Percentiles rank a stretch among this genome's conserved stretches.
phyloP scores from a whole-genome alignment of 352 stramenopile genomes.

The Phytophthora nicotianae region DNA sequence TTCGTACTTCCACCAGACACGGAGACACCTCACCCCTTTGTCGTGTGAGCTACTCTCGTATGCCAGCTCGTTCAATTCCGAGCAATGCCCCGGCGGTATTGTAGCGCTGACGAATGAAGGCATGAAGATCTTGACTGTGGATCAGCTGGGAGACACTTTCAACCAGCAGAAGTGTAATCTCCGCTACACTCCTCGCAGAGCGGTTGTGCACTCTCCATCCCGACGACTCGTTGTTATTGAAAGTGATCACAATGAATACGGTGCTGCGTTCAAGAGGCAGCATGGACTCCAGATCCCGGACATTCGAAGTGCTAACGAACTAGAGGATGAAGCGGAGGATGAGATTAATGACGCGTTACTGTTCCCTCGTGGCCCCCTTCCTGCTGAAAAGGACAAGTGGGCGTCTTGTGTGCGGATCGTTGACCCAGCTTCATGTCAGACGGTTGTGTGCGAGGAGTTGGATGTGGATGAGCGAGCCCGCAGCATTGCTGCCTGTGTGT shows the following conservation, averaged over 20 bases:
- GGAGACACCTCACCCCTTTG: slow-evolving; percentile 93
- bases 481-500: slow-evolving; percentile 93
- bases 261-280: slow-evolving; percentile 90
- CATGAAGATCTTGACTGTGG: slow-evolving; percentile 97
- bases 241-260: slow-evolving; percentile 97
- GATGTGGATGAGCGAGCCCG: slow-evolving; percentile 94
- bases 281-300: slow-evolving; percentile 70
- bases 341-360: slow-evolving; percentile 79
- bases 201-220: slow-evolving; percentile 89
- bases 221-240: slow-evolving; percentile 96
- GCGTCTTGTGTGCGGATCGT: slow-evolving; percentile 98
- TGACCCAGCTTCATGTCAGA: slow-evolving; percentile 92
- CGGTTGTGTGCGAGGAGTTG: slow-evolving; percentile 92
- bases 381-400: slow-evolving; percentile 88
- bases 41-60: slow-evolving; percentile 96
- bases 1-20: slow-evolving; percentile 92
- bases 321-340: slow-evolving; percentile 89
- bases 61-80: slow-evolving; percentile 95
- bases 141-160: slow-evolving; percentile 96
- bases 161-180: slow-evolving; percentile 96
- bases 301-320: slow-evolving; percentile 40
- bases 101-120: slow-evolving; percentile 95
- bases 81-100: slow-evolving; percentile 96
- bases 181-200: slow-evolving; percentile 97
- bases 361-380: slow-evolving; percentile 62